Conservation (phyloP, 2,329 filamentous ascomycete species). For the Atkinsonella hypoxylon region DNA sequence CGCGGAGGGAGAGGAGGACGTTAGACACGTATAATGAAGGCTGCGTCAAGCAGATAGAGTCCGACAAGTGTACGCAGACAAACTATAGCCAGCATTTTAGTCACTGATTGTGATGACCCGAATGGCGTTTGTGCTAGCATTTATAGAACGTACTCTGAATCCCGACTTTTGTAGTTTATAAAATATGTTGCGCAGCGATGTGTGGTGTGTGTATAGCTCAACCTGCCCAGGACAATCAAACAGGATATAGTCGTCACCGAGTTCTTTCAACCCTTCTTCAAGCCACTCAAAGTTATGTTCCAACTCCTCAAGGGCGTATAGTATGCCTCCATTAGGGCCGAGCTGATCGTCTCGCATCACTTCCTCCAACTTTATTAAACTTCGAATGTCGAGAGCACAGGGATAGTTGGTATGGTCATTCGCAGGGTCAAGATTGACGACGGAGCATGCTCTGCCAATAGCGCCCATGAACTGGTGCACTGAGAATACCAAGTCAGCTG, state of each 20-base stretch:
- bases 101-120: not conserved
- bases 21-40: slow-evolving; percentile 94
- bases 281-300: slow-evolving; percentile 93
- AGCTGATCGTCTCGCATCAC: slow-evolving; percentile 87
- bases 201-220: slow-evolving; percentile 93
- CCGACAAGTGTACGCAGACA: slow-evolving; percentile 84
- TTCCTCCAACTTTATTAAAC: slow-evolving; percentile 80
- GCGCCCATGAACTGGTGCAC: slow-evolving; percentile 97
- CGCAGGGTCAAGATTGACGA: slow-evolving; percentile 93
- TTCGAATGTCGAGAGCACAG: slow-evolving; percentile 80
- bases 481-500: slow-evolving; percentile 15
- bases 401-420: slow-evolving; percentile 89
- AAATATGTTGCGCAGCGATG: slow-evolving; percentile 83
- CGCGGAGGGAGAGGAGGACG: slow-evolving; percentile 80
- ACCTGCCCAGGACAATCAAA: slow-evolving; percentile 97
- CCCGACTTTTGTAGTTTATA: slow-evolving; percentile 80
- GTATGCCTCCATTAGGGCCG: slow-evolving; percentile 81
- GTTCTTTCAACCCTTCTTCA: slow-evolving; percentile 63
- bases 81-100: slow-evolving; percentile 43
- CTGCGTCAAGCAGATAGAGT: slow-evolving; percentile 85
- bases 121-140: not conserved
- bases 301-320: slow-evolving; percentile 91
- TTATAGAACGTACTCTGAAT: slow-evolving; percentile 54
- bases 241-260: slow-evolving; percentile 82
- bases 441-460: slow-evolving; percentile 86